Evolutionary conservation across 495 filamentous ascomycete species (phyloP), one percentile per base, ranked within the genome.

Genomic region (Penicillium mononematosum): DNA sequence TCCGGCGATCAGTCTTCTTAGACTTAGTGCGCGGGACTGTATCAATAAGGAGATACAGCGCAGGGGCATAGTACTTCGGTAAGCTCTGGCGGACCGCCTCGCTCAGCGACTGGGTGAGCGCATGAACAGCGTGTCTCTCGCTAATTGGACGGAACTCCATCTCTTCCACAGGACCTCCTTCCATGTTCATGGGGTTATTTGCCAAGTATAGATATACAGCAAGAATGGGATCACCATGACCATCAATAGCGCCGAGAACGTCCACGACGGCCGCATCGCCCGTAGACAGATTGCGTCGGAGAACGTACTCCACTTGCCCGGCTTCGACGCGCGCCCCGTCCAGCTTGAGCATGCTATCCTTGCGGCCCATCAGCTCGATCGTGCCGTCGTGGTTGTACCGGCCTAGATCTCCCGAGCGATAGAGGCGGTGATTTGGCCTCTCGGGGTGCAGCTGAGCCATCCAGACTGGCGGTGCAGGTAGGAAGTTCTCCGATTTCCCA

Each of bases 331-430:
- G 77, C 57, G 90, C 88, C 0, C 90, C 90, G 11, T 89, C 79
- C 0, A 95, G 77, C 66, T 95, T 95, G 24, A 92, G 81, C 68
- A 93, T 87, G 53, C 89, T 86, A 63, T 95, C 90, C 2, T 83
- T 84, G 11, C 90, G 81, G 2, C 90, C 90, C 9, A 89, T 68
- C 50, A 91, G 89, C 47, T 88, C 83, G 48, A 94, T 85, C 12
- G 81, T 85, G 4, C 79, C 83, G 61, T 92, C 85, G 51, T 88
- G 78, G 10, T 87, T 75, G 19, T 90, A 78, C 1, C 91, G 78
- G 14, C 90, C 90, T 4, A 94, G 72, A 63, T 95, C 90, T 0
- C 91, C 91, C 6, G 90, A 92, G 4, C 88, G 82, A 61, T 95
- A 95, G 16, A 71, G n/a, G 17, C 64, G 59, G 27, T 54, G 41